Evolutionary conservation across 306 rosid genomes (phyloP).

Genomic region (Citrullus mucosospermus): DNA sequence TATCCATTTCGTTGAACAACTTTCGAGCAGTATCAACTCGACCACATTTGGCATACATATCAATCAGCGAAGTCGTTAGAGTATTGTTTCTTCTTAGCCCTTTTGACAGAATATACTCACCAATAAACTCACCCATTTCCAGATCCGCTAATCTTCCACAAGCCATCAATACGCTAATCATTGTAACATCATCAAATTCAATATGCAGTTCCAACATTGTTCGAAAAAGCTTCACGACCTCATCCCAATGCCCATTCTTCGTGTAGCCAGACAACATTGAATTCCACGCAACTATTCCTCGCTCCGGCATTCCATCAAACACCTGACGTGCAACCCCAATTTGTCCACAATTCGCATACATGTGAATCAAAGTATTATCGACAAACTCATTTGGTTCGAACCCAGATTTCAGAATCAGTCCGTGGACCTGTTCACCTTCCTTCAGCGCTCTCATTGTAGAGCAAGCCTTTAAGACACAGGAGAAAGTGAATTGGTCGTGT

Average conservation of each 20-base stretch:
- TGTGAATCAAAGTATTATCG: constrained; percentile 35
- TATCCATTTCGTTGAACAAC: constrained; percentile 35
- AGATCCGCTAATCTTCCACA: constrained; percentile 44
- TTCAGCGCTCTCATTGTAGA: constrained; percentile 21
- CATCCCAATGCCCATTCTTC: constrained; percentile 34
- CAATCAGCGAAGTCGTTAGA: constrained; percentile 39
- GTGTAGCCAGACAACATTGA: constrained; percentile 40
- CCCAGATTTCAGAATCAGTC: constrained; percentile 32
- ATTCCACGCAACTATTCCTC: constrained; percentile 34
- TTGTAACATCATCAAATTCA: constrained; percentile 37
- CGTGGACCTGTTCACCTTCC: constrained; percentile 43
- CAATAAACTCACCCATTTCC: constrained; percentile 43
- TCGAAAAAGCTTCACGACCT: constrained; percentile 31
- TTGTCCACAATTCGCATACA: constrained; percentile 29
- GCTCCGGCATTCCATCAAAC: constrained; percentile 37
- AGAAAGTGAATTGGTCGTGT: constrained; percentile 32
- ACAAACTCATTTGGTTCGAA: constrained; percentile 21
- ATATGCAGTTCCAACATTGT: constrained; percentile 16
- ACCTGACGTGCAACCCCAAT: constrained; percentile 33
- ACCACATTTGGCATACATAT: constrained; percentile 57
- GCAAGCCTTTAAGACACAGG: constrained; percentile 42
- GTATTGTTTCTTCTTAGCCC: constrained; percentile 21
- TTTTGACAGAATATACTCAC: constrained; percentile 24
- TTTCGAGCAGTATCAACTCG: constrained; percentile 29
- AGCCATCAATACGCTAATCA: constrained; percentile 39